Base-by-base conservation (phyloP, 2,329 filamentous ascomycete species). In the Colletotrichum sojae region DNA sequence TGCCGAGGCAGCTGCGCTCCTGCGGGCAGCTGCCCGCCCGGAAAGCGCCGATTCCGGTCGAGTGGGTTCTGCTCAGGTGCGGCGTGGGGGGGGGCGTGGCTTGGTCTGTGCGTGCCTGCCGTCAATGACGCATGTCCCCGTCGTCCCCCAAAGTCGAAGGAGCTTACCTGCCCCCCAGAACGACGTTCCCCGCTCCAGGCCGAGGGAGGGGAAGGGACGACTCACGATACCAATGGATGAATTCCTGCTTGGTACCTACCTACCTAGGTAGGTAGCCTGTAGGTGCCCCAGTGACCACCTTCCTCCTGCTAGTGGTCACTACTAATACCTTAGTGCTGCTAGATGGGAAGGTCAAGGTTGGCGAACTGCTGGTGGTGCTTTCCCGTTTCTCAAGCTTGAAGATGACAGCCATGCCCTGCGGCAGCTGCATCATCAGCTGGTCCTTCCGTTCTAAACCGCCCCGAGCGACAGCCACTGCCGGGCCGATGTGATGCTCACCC, bases 41-140 rank as follows among this genome's bases (percentile, higher is more conserved):
- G 40, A 43, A 43, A 43, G 13, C 40, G 16, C 40, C 40, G 40
- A 43, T n/a, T 43, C 40, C n/a, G 40, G 31, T 36, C 9, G 31
- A 10, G 31, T 36, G 31, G 31, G 31, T 36, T 36, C 31, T 43
- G 10, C 40, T 43, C 40, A 43, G 13, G 15, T 43, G 40, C 15
- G 40, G 10, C 5, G 40, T 15, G 12, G 40, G 6, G 13, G 5
- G 13, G 40, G 16, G 39, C 22, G n/a, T 16, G 22, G n/a, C 43
- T 8, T 59, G 56, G 56, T 59, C 27, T 39, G 56, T 59, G 56
- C 56, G 27, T 9, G 40, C 15, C 20, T 20, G 48, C 20, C 51
- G 39, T 45, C 49, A 46, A 54, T 62, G 59, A 62, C 59, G 49
- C 59, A 62, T 46, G 59, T 61, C 27, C 57, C 57, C 31, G 2